These are phyloP conservation scores for Mikania micrantha DNA, from an alignment of 129 eudicot genomes.

Conservation along the genomic window DNA sequence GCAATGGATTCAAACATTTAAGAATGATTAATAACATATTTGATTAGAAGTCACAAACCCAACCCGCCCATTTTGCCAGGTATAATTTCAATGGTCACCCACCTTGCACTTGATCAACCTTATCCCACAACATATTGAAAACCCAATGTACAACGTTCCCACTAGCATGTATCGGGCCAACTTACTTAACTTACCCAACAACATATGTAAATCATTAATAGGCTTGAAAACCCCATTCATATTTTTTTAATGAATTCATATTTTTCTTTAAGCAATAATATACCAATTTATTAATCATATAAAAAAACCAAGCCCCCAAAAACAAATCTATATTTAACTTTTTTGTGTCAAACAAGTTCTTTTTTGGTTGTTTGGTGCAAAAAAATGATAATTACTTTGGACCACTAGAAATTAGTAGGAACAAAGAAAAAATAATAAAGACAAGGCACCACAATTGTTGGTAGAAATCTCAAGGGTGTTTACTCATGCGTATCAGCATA, in stretches of 20 bases:
- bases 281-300: background rate
- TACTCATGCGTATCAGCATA: too few species aligned
- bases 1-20: too few species aligned
- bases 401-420: background rate
- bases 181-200: background rate
- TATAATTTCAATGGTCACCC: constrained; percentile 1
- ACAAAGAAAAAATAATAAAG: too few species aligned
- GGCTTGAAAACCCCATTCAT: background rate
- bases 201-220: background rate
- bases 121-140: background rate
- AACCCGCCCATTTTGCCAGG: too few species aligned
- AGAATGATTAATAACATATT: too few species aligned
- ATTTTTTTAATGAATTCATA: background rate
- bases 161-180: too few species aligned
- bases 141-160: too few species aligned
- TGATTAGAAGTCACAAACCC: too few species aligned
- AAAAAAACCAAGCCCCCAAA: background rate
- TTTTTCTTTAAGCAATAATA: background rate
- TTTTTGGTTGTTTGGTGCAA: background rate
- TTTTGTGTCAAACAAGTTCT: background rate
- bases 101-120: background rate
- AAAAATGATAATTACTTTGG: background rate
- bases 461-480: too few species aligned
- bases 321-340: background rate
- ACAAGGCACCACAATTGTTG: too few species aligned